Evolutionary conservation across 768 basidiomycete genomes (phyloP).

Genomic region (Trametes maxima): DNA sequence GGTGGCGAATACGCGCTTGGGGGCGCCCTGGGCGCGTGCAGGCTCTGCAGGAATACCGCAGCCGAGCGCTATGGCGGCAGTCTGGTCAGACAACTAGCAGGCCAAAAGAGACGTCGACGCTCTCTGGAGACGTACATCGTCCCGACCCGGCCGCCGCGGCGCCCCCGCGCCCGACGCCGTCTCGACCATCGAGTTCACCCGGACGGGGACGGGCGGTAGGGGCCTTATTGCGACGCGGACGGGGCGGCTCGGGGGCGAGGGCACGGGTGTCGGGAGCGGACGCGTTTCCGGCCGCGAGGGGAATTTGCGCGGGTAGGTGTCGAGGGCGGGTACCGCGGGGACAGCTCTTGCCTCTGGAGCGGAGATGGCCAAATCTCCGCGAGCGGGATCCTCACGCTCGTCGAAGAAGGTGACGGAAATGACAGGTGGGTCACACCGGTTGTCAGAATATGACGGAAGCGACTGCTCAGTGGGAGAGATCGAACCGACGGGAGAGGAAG

Average conservation of each 20-base stretch:
- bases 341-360: too few relatives aligned
- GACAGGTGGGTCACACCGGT: slow-evolving; percentile 5
- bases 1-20: background rate
- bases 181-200: background rate
- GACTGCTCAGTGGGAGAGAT: slow-evolving; percentile 1
- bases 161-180: background rate
- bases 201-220: slow-evolving; percentile 18
- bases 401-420: slow-evolving; percentile 22
- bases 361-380: background rate
- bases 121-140: slow-evolving; percentile 14
- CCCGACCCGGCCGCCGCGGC: background rate
- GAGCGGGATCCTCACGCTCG: slow-evolving; percentile 6
- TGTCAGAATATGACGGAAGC: slow-evolving; percentile 8
- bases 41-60: background rate
- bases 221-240: slow-evolving; percentile 6
- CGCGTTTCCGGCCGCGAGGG: background rate
- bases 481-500: slow-evolving; percentile 12
- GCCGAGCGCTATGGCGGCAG: background rate
- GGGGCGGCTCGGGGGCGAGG: background rate
- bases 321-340: slow-evolving; percentile 1
- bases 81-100: slow-evolving; percentile 7
- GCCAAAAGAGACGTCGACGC: slow-evolving; percentile 1
- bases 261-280: slow-evolving; percentile 5
- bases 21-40: background rate
- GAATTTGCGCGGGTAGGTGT: background rate